Conservation (phyloP, 108 stramenopile species). For the Parietichytrium sp. region DNA sequence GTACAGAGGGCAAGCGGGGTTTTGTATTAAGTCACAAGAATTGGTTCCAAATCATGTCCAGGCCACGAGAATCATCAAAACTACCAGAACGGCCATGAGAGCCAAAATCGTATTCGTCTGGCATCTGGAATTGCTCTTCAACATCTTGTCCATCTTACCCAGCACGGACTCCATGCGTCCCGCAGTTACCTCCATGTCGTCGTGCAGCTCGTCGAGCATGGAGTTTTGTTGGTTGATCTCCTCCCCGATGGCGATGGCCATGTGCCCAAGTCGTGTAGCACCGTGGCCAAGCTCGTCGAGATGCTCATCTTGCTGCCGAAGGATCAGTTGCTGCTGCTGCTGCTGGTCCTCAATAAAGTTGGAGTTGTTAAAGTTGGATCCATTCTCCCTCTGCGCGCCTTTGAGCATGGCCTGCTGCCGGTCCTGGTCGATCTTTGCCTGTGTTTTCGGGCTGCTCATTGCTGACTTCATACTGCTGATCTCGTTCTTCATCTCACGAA, state of each 20-base stretch:
- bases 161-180: slow-evolving; percentile 1
- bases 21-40: too few species aligned
- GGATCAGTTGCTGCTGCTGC: background rate
- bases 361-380: background rate
- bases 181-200: background rate
- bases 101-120: slow-evolving; percentile 3
- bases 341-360: slow-evolving; percentile 29
- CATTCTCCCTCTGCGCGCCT: too few species aligned
- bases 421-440: background rate
- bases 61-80: slow-evolving; percentile 21
- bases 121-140: slow-evolving; percentile 22
- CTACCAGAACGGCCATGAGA: background rate
- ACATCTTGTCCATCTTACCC: slow-evolving; percentile 30
- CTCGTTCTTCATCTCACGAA: slow-evolving; percentile 35
- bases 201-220: slow-evolving; percentile 10
- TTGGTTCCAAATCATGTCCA: slow-evolving; percentile 9
- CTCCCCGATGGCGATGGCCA: slow-evolving; percentile 38
- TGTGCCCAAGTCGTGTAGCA: slow-evolving; percentile 34
- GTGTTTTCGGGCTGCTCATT: slow-evolving; percentile 8
- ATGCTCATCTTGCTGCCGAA: slow-evolving; percentile 33
- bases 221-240: slow-evolving; percentile 14
- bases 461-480: background rate
- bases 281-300: slow-evolving; percentile 35
- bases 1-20: too few species aligned
- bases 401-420: background rate